These are phyloP conservation scores for Diacronema lutheri DNA, from an alignment of 78 protist species.

Conservation along the genomic window DNA sequence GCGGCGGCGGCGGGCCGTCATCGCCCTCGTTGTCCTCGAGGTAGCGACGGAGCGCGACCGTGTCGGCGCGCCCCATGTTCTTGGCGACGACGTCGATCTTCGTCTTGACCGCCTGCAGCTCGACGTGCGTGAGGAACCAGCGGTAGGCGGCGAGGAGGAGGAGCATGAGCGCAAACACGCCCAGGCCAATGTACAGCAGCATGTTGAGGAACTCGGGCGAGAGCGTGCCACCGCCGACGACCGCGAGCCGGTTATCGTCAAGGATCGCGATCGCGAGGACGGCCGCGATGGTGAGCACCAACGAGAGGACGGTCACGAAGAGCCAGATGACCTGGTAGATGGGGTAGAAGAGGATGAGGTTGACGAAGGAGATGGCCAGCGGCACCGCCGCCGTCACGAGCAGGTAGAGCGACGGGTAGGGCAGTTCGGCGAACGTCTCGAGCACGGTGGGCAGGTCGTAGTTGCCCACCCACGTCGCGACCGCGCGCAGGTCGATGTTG, in stretches of 20 bases:
- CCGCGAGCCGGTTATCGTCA: too few relatives aligned
- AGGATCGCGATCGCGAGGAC: too few relatives aligned
- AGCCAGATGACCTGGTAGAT: not conserved
- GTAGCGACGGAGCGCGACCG: not conserved
- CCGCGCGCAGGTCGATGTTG: not conserved
- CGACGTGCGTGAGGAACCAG: not conserved
- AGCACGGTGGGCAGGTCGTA: not conserved
- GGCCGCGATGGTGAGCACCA: not conserved
- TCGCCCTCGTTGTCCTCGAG: too few relatives aligned
- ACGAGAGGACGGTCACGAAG: not conserved
- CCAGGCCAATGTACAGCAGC: too few relatives aligned
- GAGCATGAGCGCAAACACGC: too few relatives aligned
- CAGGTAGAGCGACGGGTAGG: not conserved
- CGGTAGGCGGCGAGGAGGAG: too few relatives aligned
- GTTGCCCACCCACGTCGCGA: not conserved
- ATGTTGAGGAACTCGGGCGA: too few relatives aligned
- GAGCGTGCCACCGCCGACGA: not conserved
- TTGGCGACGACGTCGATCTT: not conserved
- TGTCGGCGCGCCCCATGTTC: too few relatives aligned
- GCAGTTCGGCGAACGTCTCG: not conserved
- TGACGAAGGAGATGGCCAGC: not conserved
- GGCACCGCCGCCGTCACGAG: not conserved
- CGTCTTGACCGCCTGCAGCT: not conserved
- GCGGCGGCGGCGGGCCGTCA: too few relatives aligned
- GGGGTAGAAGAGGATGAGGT: not conserved